Conservation (phyloP, 495 filamentous ascomycete species). For the Hypomontagnella monticulosa region DNA sequence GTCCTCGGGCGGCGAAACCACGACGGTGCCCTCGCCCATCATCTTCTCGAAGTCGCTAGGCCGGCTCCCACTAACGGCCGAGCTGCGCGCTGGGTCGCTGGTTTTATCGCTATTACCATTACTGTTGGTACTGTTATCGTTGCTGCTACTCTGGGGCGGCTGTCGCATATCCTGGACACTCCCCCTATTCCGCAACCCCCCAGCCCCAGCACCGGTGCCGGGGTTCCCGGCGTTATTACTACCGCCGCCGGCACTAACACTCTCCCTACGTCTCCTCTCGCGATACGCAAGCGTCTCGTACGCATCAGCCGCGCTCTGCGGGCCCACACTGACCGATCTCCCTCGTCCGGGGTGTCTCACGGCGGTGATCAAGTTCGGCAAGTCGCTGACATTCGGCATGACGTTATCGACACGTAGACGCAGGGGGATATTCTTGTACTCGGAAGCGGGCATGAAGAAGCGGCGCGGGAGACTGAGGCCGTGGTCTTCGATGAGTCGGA, state of each 20-base stretch:
- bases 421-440: constrained; percentile 86
- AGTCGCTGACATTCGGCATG: constrained; percentile 82
- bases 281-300: constrained; percentile 96
- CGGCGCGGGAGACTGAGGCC: constrained; percentile 82
- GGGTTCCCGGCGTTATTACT: constrained; percentile 26
- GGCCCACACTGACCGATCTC: constrained; percentile 88
- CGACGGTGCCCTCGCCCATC: constrained; percentile 69
- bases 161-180: constrained; percentile 28
- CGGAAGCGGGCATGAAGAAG: constrained; percentile 89
- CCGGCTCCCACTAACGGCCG: constrained; percentile 43
- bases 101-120: not conserved
- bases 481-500: constrained; percentile 81
- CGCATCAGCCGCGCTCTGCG: constrained; percentile 94
- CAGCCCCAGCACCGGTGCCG: constrained; percentile 34
- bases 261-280: constrained; percentile 82
- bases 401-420: constrained; percentile 84
- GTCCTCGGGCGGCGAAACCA: constrained; percentile 53
- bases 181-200: constrained; percentile 20
- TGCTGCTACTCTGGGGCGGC: constrained; percentile 22
- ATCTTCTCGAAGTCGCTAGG: constrained; percentile 72
- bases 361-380: constrained; percentile 78
- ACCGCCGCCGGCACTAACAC: constrained; percentile 50
- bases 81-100: constrained; percentile 24
- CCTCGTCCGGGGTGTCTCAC: constrained; percentile 77
- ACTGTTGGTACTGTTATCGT: not conserved